Evolutionary conservation across 1,284 basidiomycete genomes (phyloP).

Genomic region (Ganoderma boninense): DNA sequence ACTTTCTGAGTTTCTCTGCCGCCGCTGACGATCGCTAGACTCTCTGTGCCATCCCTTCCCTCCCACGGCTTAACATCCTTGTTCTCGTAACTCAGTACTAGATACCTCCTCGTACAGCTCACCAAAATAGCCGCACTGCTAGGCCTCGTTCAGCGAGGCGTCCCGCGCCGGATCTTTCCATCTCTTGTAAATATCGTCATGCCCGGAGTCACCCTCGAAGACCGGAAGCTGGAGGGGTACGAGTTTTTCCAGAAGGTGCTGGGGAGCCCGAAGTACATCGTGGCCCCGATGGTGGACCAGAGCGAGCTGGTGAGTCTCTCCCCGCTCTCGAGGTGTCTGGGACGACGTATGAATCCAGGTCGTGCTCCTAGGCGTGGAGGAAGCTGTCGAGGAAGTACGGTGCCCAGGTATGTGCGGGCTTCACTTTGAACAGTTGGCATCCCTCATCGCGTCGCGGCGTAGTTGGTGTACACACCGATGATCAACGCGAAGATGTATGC

Average conservation of each 20-base stretch:
- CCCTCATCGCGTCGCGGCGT: slow-evolving; percentile 51
- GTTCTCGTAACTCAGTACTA: not conserved
- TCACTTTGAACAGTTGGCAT: not conserved
- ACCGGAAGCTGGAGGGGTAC: slow-evolving; percentile 75
- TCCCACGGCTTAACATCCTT: not conserved
- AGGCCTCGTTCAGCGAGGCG: slow-evolving; percentile 20
- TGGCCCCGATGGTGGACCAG: slow-evolving; percentile 99
- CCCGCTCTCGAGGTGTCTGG: not conserved
- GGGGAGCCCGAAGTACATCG: slow-evolving; percentile 87
- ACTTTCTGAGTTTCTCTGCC: not conserved
- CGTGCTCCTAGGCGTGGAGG: slow-evolving; percentile 79
- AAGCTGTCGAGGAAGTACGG: slow-evolving; percentile 90
- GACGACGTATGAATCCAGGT: not conserved
- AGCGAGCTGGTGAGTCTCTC: slow-evolving; percentile 83
- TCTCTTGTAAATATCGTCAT: slow-evolving; percentile 33
- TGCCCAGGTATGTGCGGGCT: slow-evolving; percentile 60
- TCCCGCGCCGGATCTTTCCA: slow-evolving; percentile 21
- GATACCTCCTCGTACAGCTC: not conserved
- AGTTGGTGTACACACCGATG: slow-evolving; percentile 94
- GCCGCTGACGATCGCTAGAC: not conserved
- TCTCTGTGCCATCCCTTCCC: not conserved
- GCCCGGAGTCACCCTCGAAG: slow-evolving; percentile 34
- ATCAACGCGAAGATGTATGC: slow-evolving; percentile 93
- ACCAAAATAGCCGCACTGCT: slow-evolving; percentile 24
- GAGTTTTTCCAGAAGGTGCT: slow-evolving; percentile 83